These are phyloP conservation scores for Brassica carinata DNA, from an alignment of 345 rosid species.

Conservation along the genomic window DNA sequence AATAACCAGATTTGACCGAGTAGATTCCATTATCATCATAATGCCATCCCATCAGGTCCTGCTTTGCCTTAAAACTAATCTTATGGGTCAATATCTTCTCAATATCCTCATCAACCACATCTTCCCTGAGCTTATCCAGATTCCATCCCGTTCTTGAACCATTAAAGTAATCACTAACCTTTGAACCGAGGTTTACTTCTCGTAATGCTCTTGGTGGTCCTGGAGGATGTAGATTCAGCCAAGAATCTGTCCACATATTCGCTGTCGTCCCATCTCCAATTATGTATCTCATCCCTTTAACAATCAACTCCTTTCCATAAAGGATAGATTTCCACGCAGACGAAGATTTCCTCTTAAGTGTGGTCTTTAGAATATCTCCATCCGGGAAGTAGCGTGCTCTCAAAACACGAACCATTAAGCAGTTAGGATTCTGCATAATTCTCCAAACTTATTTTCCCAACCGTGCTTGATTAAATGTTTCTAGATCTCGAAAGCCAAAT, in stretches of 20 bases:
- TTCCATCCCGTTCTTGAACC: no score
- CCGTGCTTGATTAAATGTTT: neutral
- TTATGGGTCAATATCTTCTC: no score
- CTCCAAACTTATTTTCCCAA: neutral
- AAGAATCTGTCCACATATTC: neutral
- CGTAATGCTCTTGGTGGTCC: neutral
- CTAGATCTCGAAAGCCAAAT: neutral
- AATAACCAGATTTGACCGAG: neutral
- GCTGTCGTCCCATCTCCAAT: neutral
- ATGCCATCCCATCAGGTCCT: neutral
- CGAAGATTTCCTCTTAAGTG: neutral
- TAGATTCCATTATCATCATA: neutral
- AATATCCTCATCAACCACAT: neutral
- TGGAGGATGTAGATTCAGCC: neutral
- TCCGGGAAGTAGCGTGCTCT: no score
- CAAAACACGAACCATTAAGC: neutral
- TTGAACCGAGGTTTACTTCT: no score
- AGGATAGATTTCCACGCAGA: neutral
- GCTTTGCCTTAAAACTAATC: neutral
- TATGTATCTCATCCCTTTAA: neutral
- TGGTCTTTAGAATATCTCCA: no score
- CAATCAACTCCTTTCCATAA: neutral
- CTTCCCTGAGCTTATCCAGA: neutral
- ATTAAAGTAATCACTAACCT: no score
- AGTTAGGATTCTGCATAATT: no score